Base-by-base conservation (phyloP, 805 yeast species). In the Kuraishia floccosa region DNA sequence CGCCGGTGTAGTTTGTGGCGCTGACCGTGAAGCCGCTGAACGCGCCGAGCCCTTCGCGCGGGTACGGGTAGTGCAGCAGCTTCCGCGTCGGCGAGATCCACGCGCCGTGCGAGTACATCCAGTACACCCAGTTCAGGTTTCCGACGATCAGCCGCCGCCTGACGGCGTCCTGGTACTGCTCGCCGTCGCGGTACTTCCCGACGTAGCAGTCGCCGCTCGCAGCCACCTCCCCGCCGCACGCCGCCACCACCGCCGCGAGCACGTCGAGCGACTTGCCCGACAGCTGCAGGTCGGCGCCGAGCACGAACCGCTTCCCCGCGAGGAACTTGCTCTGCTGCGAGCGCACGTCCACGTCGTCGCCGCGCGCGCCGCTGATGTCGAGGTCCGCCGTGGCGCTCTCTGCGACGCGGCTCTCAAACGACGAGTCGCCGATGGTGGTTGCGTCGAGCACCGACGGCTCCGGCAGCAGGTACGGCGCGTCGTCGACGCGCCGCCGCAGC, bases 1-100 rank as follows among this genome's bases (percentile, higher is more conserved):
- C 91, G 0, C 96, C 96, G 15, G 80, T 69, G 46, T 82, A 86
- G 43, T 85, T 84, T 0, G 96, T 77, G 3, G 83, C 68, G 7
- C 85, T 65, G 8, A 85, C 68, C 3, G 63, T 56, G 24, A 73
- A 50, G n/a, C 67, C 63, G 11, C 56, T 54, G 60, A 80, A 69
- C 4, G 63, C 72, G 2, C 67, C 58, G 2, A 84, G 41, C 0
- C 74, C 74, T 1, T 49, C 58, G 15, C 50, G 47, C 5, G 73
- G 76, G 3, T 63, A 58, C 0, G 97, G 97, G 44, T 75, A 73
- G 43, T 81, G 86, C 4, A 85, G 62, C 12, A 87, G 50, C 38
- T 68, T 68, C 23, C 50, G 43, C 6, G 44, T 42, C 0, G 94
- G 89, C 3, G 65, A 46, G 2, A 64, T 57, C 72, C 80, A 79